Evolutionary conservation across 1,284 basidiomycete genomes (phyloP).

Genomic region (Apiotrichum sp.): DNA sequence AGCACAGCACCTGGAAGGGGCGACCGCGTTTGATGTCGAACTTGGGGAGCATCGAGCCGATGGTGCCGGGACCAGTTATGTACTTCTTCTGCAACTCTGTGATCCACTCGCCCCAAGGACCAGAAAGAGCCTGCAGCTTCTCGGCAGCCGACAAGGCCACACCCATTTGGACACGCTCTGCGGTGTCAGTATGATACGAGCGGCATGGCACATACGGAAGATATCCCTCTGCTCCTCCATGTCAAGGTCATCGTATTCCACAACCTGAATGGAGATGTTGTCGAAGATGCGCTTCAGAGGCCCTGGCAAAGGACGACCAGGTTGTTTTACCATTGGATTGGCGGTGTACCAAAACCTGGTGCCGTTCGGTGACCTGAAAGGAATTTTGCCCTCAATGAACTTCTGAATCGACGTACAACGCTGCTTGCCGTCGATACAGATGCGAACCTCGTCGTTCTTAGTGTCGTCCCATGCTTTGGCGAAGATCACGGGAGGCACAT

Average conservation of each 20-base stretch:
- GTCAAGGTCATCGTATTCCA: conserved; percentile 31
- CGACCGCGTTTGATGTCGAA: conserved; percentile 25
- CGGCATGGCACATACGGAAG: conserved; percentile 35
- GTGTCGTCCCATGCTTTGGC: conserved; percentile 19
- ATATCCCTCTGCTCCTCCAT: conserved; percentile 40
- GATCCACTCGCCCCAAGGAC: conserved; percentile 33
- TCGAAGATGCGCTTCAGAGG: conserved; percentile 33
- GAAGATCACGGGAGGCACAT: conserved; percentile 42
- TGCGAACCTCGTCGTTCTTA: conserved; percentile 19
- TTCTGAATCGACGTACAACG: conserved; percentile 42
- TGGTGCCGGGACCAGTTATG: conserved; percentile 17
- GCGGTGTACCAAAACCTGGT: conserved; percentile 33
- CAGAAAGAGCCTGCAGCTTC: conserved; percentile 37
- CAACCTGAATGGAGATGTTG: conserved; percentile 27
- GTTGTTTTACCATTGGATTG: neutral
- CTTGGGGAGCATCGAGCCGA: conserved; percentile 10
- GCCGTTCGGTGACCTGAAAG: conserved; percentile 23
- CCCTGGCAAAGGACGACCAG: conserved; percentile 21
- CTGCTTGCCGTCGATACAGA: conserved; percentile 46
- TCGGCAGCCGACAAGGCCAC: conserved; percentile 39
- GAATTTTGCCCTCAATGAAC: conserved; percentile 38
- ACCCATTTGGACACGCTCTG: conserved; percentile 46
- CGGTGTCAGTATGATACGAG: conserved; percentile 1
- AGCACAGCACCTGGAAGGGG: conserved; percentile 27
- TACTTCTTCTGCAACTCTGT: conserved; percentile 29